Evolutionary conservation across 345 rosid genomes (phyloP).

Genomic region (Draba incana): DNA sequence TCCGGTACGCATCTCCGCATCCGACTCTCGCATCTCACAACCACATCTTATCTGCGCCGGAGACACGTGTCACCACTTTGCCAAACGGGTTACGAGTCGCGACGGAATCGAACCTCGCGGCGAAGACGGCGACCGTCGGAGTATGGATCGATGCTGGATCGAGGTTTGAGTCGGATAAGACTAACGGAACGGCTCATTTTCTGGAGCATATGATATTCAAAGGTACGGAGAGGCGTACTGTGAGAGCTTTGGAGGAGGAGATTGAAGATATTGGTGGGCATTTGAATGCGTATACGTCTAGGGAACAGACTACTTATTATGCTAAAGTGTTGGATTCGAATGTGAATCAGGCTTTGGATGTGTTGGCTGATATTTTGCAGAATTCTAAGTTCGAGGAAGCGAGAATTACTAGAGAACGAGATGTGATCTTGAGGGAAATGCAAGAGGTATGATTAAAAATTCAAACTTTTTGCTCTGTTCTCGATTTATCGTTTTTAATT

Average conservation of each 20-base stretch:
- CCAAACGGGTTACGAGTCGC: constrained; percentile 90
- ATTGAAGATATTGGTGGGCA: constrained; percentile 98
- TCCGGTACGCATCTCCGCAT: constrained; percentile 85
- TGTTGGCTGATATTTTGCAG: constrained; percentile 93
- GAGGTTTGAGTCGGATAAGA: constrained; percentile 80
- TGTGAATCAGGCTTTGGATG: constrained; percentile 69
- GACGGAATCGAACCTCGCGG: constrained; percentile 79
- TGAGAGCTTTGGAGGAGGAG: constrained; percentile 78
- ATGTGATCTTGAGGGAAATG: constrained; percentile 80
- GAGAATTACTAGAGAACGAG: constrained; percentile 70
- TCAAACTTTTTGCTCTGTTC: too few species aligned
- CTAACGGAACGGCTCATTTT: constrained; percentile 94
- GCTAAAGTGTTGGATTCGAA: constrained; percentile 86
- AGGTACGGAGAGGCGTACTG: constrained; percentile 75
- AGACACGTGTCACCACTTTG: constrained; percentile 88
- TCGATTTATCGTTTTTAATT: too few species aligned
- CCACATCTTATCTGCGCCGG: constrained; percentile 84
- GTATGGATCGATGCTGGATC: constrained; percentile 99
- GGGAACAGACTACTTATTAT: constrained; percentile 96
- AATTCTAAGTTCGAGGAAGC: constrained; percentile 71
- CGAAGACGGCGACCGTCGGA: constrained; percentile 86
- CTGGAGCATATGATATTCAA: constrained; percentile 98
- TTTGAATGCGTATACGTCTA: constrained; percentile 88
- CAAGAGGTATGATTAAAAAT: constrained; percentile 55
- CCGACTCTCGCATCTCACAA: constrained; percentile 67